Evolutionary conservation across 2,329 filamentous ascomycete genomes (phyloP), one percentile per base, ranked within the genome.

Genomic region (Akanthomyces muscarius): DNA sequence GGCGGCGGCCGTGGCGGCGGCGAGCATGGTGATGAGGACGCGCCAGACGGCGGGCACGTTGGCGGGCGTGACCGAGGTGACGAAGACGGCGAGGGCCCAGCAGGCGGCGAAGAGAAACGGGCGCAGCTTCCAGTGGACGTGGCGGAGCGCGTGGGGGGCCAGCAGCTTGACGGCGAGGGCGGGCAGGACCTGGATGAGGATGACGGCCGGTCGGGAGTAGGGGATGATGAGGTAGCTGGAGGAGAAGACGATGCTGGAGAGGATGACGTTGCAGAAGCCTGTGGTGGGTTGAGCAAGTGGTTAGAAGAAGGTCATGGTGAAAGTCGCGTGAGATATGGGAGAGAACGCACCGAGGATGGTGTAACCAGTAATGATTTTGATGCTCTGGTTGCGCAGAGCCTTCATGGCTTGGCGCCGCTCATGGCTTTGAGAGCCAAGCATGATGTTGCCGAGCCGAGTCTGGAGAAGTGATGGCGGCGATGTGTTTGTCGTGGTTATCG

Each of bases 211-310:
- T 41, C 71, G 69, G 1, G 73, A 69, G 51, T 72, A 75, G 0
- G 74, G 73, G 54, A 75, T 69, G 54, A 74, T 72, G 65, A 76
- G 72, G 51, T 76, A 76, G 62, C 73, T 73, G 57, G 71, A 68
- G 6, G 72, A 70, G 62, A 71, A 70, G 42, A 73, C 69, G 50
- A 74, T 68, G 56, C 68, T 71, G 0, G 73, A 69, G 4, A 75
- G 66, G 42, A 73, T 51, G 10, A 66, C 68, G 56, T 72, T 75
- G 57, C 67, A 67, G 60, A 75, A 65, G 55, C 72, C 74, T 76
- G 56, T 52, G n/a, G 8, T 4, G 6, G 13, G 33, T 10, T 11
- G 8, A 50, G n/a, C 7, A 6, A 33, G 18, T 16, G 61, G 45
- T 52, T 36, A 51, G 60, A 52, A 23, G 30, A 36, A 11, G 18